Base-by-base conservation (phyloP, 805 yeast species). In the Monosporozyma siamensis region DNA sequence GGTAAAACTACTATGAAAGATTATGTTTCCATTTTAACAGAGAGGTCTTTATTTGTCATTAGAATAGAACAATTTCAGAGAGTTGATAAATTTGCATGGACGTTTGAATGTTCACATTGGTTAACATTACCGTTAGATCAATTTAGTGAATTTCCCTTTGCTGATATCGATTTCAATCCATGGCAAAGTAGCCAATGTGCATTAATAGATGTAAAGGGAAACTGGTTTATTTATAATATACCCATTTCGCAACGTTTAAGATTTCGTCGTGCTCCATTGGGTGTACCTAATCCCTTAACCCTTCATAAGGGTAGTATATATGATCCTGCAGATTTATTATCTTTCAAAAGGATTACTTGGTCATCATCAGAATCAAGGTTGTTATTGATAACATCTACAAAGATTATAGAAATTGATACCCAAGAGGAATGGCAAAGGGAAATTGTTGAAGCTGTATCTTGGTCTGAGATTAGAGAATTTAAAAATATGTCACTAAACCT, bases 311-410 rank as follows among this genome's bases (percentile, higher is more conserved):
- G 65, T 2, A 42, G 65, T 6, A 56, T 68, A 9, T 55, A 63
- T 39, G 76, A 75, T 46, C 66, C 72, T 0, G 63, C 61, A 2
- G 84, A 78, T 42, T 48, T 78, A 1, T 79, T 86, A 0, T 64
- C 66, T 25, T 78, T 80, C 70, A 78, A 72, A 46, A 66, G 66
- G 44, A 58, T 78, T 0, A 46, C 55, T 3, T 78, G 82, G 80
- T 57, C 72, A 0, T 48, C 56, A 2, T 48, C 57, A 15, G 41
- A 47, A 35, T 42, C 60, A 18, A 44, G 58, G 43, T 22, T 73
- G 26, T 35, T 68, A 27, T 17, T 69, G 30, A 43, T 70, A 44
- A 63, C 74, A 12, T 61, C 85, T 40, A 67, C 76, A 0, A 66
- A 68, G 26, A 47, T 77, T 1, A 39, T 56, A 10, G 61, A 57